Evolutionary conservation across 2,329 filamentous ascomycete species (phyloP), one percentile per base, ranked within the genome.

Genomic region (Coniochaeta hoffmannii): DNA sequence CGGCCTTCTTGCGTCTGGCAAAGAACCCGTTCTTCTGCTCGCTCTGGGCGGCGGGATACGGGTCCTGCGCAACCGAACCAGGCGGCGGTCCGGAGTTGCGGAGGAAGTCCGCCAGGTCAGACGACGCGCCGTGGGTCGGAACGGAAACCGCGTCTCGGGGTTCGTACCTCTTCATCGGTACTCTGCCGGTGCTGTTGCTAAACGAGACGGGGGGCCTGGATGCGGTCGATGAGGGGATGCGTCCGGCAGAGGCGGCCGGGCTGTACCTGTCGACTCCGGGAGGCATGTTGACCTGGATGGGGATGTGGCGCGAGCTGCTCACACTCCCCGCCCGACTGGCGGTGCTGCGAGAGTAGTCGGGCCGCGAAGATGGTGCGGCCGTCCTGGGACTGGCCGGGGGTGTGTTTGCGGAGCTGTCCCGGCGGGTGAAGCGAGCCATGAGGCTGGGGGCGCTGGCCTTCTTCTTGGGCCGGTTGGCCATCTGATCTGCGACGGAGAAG

Each of bases 101-200:
- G 31, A 94, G 71, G 67, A 93, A 93, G 53, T 84, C 82, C 0
- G 89, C 88, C 46, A 93, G 70, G 53, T 90, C 88, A 17, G 80
- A 79, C 2, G 86, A 90, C 49, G 72, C 69, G n/a, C 50, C 38
- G 14, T 69, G 70, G 7, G 67, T 68, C 3, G 68, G 61, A 8
- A 62, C 60, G n/a, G 68, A 65, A 34, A 73, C 69, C 3, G 80
- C 71, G 4, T 83, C 81, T 49, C 80, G 75, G 2, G 81, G 76
- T 65, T 83, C 79, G 62, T 79, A 85, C 62, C 70, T 79, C 70
- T 80, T 85, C 76, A 79, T 80, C 1, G 76, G 73, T 11, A 77
- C 74, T 26, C 78, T 74, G 22, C 69, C 66, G 24, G 57, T 52
- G 55, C 53, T 36, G 49, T 51, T 51, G 49, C 12, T 31, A n/a